Percentiles rank a stretch among this genome's conserved stretches.
Evolutionary conservation across 495 filamentous ascomycete genomes (phyloP).

Genomic region (Daldinia grandis): DNA sequence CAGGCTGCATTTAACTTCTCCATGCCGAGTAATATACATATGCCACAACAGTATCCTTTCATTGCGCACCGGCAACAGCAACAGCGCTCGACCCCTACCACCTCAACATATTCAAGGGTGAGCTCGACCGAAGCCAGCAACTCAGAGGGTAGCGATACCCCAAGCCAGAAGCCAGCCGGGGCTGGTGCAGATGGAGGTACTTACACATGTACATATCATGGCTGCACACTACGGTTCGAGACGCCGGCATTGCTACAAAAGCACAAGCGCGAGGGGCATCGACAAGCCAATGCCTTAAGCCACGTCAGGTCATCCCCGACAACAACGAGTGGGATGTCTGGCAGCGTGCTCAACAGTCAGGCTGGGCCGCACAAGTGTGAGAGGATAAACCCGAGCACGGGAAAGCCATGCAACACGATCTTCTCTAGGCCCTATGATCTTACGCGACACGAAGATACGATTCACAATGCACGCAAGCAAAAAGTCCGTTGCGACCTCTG

Average conservation of each 20-base stretch:
- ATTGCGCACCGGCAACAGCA: constrained; percentile 54
- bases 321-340: constrained; percentile 17
- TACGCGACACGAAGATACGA: constrained; percentile 96
- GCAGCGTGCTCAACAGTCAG: constrained; percentile 70
- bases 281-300: constrained; percentile 63
- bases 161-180: constrained; percentile 63
- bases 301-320: constrained; percentile 40
- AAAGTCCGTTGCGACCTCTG: constrained; percentile 96
- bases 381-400: constrained; percentile 92
- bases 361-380: constrained; percentile 90
- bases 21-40: constrained; percentile 55
- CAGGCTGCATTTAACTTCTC: constrained; percentile 50
- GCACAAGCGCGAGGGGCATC: constrained; percentile 94
- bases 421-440: constrained; percentile 99
- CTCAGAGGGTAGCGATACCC: constrained; percentile 34
- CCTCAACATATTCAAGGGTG: constrained; percentile 49
- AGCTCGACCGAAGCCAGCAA: constrained; percentile 52
- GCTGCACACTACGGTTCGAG: constrained; percentile 88
- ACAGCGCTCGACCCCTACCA: constrained; percentile 52
- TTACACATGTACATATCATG: constrained; percentile 95
- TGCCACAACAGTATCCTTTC: constrained; percentile 69
- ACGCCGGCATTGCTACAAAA: constrained; percentile 86
- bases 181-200: constrained; percentile 82
- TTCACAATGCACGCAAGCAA: constrained; percentile 92
- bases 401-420: constrained; percentile 93